Percentiles rank a stretch among this genome's conserved stretches.
Conservation (phyloP, 1,284 basidiomycete genomes). For the Moniliophthora roreri region DNA sequence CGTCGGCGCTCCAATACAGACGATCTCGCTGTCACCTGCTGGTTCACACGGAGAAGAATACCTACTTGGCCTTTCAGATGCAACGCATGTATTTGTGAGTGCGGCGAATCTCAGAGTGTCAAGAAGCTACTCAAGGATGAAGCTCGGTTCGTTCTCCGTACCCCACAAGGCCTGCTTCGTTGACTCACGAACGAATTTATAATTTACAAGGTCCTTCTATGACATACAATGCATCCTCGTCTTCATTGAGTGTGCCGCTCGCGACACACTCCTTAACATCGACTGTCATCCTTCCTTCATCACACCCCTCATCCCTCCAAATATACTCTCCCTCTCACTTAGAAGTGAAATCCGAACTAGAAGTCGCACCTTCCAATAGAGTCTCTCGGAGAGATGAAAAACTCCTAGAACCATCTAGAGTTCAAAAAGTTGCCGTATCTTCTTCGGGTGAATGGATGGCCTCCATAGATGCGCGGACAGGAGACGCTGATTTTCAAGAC, state of each 20-base stretch:
- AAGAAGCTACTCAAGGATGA: slow-evolving; percentile 79
- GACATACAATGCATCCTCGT: slow-evolving; percentile 38
- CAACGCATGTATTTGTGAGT: slow-evolving; percentile 79
- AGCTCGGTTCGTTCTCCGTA: slow-evolving; percentile 58
- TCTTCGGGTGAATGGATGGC: slow-evolving; percentile 88
- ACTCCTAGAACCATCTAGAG: slow-evolving; percentile 73
- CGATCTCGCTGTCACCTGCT: slow-evolving; percentile 55
- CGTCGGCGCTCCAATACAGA: slow-evolving; percentile 84
- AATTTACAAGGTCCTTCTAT: slow-evolving; percentile 42
- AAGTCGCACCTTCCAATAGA: slow-evolving; percentile 92
- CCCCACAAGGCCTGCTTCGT: not conserved
- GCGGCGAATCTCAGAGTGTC: slow-evolving; percentile 71
- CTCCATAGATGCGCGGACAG: slow-evolving; percentile 80
- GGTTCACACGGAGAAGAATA: slow-evolving; percentile 78
- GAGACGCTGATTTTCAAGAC: slow-evolving; percentile 58
- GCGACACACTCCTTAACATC: slow-evolving; percentile 71
- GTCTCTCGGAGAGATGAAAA: slow-evolving; percentile 85
- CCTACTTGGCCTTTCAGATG: slow-evolving; percentile 82
- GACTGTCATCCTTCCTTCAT: slow-evolving; percentile 87
- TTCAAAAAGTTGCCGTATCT: slow-evolving; percentile 73
- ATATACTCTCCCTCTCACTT: slow-evolving; percentile 80
- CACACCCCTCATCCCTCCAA: slow-evolving; percentile 94
- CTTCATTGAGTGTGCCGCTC: slow-evolving; percentile 54
- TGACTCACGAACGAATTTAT: not conserved
- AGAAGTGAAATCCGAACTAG: slow-evolving; percentile 81